Percentiles rank a stretch among this genome's conserved stretches.
phyloP scores from a whole-genome alignment of 2,329 filamentous ascomycete species.

The Stachybotrys chlorohalonatus region DNA sequence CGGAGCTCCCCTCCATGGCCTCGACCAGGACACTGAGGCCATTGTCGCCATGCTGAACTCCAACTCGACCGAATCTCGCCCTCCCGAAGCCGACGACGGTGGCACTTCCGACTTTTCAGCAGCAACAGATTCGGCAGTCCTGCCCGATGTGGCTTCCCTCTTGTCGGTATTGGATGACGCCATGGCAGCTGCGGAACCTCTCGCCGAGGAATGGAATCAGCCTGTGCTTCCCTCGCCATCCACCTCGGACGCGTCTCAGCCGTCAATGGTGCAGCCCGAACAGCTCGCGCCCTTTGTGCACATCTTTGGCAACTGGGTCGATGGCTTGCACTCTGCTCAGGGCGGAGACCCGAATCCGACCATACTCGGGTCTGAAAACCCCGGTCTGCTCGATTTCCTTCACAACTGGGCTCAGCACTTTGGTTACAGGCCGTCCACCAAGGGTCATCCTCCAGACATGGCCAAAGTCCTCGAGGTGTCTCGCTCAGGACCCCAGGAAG shows the following conservation, averaged over 20 bases:
- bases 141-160: neutral
- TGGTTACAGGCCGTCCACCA: constrained; percentile 11
- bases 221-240: neutral
- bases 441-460: constrained; percentile 15
- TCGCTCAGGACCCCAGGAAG: constrained; percentile 6
- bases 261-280: neutral
- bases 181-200: neutral
- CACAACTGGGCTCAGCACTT: constrained; percentile 34
- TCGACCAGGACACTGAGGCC: neutral
- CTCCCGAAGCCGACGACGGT: neutral
- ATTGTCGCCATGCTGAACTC: constrained; percentile 1
- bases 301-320: neutral
- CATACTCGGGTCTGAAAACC: constrained; percentile 39
- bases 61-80: neutral
- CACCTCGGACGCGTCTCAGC: constrained; percentile 3
- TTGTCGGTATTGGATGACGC: neutral
- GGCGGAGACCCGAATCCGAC: constrained; percentile 23
- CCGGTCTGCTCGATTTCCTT: constrained; percentile 40
- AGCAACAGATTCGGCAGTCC: neutral
- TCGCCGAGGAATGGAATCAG: neutral
- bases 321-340: constrained; percentile 5
- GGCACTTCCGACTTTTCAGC: neutral
- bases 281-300: neutral
- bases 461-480: constrained; percentile 23
- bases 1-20: constrained; percentile 15